Conservation (phyloP, 2,329 filamentous ascomycete species). For the Fusarium dimerum region DNA sequence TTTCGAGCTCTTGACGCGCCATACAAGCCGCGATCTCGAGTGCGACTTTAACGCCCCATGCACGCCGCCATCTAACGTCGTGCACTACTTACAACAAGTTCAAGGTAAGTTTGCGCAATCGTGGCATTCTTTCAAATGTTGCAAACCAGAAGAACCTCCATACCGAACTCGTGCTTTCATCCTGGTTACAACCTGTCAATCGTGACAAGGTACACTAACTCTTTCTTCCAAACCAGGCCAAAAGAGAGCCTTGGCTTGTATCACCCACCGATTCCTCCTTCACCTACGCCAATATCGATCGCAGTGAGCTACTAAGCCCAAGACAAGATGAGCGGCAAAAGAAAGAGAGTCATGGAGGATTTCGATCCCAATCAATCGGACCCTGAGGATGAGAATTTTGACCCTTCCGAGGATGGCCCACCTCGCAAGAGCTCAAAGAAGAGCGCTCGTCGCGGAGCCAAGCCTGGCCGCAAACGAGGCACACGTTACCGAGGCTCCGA, state of each 20-base stretch:
- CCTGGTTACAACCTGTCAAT: neutral
- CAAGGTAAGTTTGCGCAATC: slow-evolving; percentile 20
- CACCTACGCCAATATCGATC: neutral
- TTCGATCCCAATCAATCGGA: slow-evolving; percentile 70
- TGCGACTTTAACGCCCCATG: slow-evolving; percentile 29
- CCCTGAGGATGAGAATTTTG: slow-evolving; percentile 66
- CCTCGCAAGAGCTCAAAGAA: slow-evolving; percentile 46
- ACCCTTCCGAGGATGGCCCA: slow-evolving; percentile 48
- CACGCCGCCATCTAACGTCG: slow-evolving; percentile 27
- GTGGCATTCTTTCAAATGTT: neutral
- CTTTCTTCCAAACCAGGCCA: neutral
- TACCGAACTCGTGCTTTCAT: neutral
- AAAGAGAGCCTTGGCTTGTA: neutral
- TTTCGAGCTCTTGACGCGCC: slow-evolving; percentile 21
- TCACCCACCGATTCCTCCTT: neutral
- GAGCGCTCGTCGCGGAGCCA: slow-evolving; percentile 38
- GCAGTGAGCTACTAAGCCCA: neutral
- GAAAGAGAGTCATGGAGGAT: slow-evolving; percentile 58
- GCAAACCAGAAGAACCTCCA: neutral
- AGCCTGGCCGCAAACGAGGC: slow-evolving; percentile 37
- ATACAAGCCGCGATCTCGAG: slow-evolving; percentile 25
- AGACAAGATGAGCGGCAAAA: slow-evolving; percentile 45
- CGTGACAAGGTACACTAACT: neutral
- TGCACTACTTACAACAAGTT: slow-evolving; percentile 22
- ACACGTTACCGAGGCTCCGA: slow-evolving; percentile 60